These are phyloP conservation scores for Suhomyces faveliae DNA, from an alignment of 805 yeast species.

Conservation along the genomic window DNA sequence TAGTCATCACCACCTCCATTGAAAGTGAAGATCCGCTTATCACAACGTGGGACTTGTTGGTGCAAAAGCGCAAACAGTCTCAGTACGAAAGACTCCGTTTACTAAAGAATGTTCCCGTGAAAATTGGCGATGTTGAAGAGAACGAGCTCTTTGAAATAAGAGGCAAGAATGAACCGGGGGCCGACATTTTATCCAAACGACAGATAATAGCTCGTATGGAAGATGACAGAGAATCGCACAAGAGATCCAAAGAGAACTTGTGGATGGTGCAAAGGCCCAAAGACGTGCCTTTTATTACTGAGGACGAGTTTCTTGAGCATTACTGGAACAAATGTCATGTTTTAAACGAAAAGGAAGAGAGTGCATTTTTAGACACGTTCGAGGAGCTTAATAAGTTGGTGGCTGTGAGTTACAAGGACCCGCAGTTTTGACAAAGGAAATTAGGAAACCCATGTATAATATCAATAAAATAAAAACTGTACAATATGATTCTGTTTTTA, in stretches of 20 bases:
- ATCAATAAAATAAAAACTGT: no score
- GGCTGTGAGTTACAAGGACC: slow-evolving; percentile 50
- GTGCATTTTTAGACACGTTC: slow-evolving; percentile 43
- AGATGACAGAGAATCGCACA: slow-evolving; percentile 88
- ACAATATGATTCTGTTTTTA: no score
- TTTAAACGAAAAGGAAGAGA: slow-evolving; percentile 45
- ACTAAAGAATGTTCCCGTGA: slow-evolving; percentile 28
- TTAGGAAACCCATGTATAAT: no score
- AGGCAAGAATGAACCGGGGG: slow-evolving; percentile 16
- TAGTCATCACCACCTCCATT: slow-evolving; percentile 17
- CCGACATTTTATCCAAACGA: slow-evolving; percentile 34
- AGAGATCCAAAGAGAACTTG: slow-evolving; percentile 73
- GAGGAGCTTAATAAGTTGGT: slow-evolving; percentile 57
- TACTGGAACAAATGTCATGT: slow-evolving; percentile 51
- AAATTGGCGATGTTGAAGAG: slow-evolving; percentile 25
- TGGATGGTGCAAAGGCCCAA: slow-evolving; percentile 65
- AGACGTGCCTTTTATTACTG: slow-evolving; percentile 33
- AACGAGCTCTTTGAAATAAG: slow-evolving; percentile 26
- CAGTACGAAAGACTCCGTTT: slow-evolving; percentile 49
- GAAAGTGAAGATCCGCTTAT: slow-evolving; percentile 29
- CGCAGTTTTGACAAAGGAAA: slow-evolving; percentile 38
- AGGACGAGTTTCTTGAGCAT: slow-evolving; percentile 37
- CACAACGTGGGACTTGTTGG: slow-evolving; percentile 47
- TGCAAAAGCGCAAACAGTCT: slow-evolving; percentile 48
- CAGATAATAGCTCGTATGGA: slow-evolving; percentile 81